Conservation (phyloP, 2,329 filamentous ascomycete species). For the Pleomassaria siparia region DNA sequence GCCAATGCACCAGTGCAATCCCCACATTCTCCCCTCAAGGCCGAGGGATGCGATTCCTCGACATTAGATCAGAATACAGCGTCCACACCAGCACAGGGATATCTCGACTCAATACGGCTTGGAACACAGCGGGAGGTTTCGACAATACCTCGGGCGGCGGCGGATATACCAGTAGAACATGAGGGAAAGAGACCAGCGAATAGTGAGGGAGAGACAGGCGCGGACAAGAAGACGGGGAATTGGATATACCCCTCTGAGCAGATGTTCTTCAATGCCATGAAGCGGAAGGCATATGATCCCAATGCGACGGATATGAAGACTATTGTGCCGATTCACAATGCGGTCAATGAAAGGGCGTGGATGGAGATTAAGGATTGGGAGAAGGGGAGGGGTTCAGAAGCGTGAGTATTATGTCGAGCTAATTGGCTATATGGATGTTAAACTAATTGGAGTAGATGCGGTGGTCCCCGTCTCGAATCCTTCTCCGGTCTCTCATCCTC, state of each 20-base stretch:
- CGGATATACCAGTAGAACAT: constrained; percentile 20
- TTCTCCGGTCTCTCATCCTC: constrained; percentile 69
- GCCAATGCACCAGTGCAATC: constrained; percentile 10
- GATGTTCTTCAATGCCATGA: constrained; percentile 98
- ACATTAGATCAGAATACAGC: constrained; percentile 34
- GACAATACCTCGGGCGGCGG: constrained; percentile 38
- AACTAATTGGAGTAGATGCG: constrained; percentile 53
- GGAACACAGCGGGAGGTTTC: constrained; percentile 50
- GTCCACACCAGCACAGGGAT: constrained; percentile 16
- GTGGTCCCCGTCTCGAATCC: constrained; percentile 77
- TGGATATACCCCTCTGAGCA: constrained; percentile 97
- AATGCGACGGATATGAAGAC: constrained; percentile 77
- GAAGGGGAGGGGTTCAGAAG: constrained; percentile 58
- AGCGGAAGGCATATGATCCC: constrained; percentile 80
- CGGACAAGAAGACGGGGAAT: constrained; percentile 71
- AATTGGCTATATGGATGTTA: neutral
- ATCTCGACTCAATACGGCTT: constrained; percentile 36
- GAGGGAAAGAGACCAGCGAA: constrained; percentile 59
- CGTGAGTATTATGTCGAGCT: constrained; percentile 46
- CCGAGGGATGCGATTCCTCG: constrained; percentile 43
- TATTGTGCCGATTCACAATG: constrained; percentile 96
- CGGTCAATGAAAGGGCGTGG: constrained; percentile 97
- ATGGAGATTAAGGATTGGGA: constrained; percentile 90
- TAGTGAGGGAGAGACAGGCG: constrained; percentile 69
- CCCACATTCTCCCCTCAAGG: constrained; percentile 15